Evolutionary conservation across 1,284 basidiomycete genomes (phyloP).

Genomic region (Boletus austroedulis): DNA sequence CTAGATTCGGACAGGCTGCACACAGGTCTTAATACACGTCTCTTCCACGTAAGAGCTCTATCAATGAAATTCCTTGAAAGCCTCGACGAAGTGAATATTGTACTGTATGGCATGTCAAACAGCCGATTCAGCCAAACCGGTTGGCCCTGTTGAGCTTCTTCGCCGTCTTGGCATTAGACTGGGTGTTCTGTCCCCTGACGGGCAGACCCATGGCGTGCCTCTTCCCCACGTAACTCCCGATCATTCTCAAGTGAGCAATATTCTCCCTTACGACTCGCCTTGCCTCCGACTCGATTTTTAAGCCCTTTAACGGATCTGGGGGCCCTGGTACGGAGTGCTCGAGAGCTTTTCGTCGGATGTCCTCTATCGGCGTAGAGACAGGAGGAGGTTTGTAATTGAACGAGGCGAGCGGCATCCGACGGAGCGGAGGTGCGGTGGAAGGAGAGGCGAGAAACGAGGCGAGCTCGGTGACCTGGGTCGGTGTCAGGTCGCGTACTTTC

Average conservation of each 20-base stretch:
- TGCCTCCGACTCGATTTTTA: slow-evolving; percentile 83
- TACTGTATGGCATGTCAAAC: slow-evolving; percentile 13
- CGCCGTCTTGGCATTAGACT: slow-evolving; percentile 82
- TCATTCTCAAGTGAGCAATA: slow-evolving; percentile 85
- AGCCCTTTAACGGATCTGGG: slow-evolving; percentile 60
- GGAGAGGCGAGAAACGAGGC: slow-evolving; percentile 89
- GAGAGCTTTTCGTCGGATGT: slow-evolving; percentile 36
- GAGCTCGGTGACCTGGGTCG: slow-evolving; percentile 78
- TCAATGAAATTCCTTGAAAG: neutral
- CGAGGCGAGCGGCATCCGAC: slow-evolving; percentile 60
- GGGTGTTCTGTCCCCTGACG: slow-evolving; percentile 87
- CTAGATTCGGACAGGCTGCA: slow-evolving; percentile 7
- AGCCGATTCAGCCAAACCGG: slow-evolving; percentile 39
- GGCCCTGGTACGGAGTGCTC: slow-evolving; percentile 25
- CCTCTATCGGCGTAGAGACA: slow-evolving; percentile 43
- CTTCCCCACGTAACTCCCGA: slow-evolving; percentile 85
- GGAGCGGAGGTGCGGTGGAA: slow-evolving; percentile 58
- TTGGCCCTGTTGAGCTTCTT: slow-evolving; percentile 77
- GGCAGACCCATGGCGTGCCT: slow-evolving; percentile 87
- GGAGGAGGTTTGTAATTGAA: slow-evolving; percentile 49
- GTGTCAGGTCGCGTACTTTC: slow-evolving; percentile 72
- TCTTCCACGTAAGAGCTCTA: neutral
- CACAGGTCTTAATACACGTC: slow-evolving; percentile 8
- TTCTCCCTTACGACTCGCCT: slow-evolving; percentile 79
- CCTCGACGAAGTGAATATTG: slow-evolving; percentile 7